These are phyloP conservation scores for Pythium folliculosum DNA, from an alignment of 352 stramenopile genomes.

Conservation along the genomic window DNA sequence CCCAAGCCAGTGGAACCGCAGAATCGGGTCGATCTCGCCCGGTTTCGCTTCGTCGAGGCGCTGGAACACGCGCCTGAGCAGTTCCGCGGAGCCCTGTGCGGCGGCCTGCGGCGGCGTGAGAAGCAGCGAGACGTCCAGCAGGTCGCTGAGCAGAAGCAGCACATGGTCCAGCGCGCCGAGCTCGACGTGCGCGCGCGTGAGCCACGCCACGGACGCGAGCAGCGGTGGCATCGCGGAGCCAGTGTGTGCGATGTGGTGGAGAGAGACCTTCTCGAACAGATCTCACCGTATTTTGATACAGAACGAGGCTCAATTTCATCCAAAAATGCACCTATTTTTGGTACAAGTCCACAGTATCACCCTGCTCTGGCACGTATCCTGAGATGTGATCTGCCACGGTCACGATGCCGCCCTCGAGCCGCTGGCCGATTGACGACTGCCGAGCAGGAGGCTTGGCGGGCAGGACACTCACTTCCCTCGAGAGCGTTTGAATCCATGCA, in stretches of 20 bases:
- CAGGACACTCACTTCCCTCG: background rate
- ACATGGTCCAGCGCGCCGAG: slow-evolving; percentile 19
- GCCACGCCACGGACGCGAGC: slow-evolving; percentile 17
- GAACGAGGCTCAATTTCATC: no score
- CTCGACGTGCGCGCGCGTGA: slow-evolving; percentile 5
- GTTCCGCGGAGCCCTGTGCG: background rate
- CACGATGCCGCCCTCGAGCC: no score
- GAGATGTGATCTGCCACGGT: no score
- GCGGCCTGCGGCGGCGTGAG: slow-evolving; percentile 16
- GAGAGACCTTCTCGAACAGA: no score
- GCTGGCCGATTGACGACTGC: no score
- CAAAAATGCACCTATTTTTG: no score
- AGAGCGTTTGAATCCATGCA: background rate
- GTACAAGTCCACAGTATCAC: no score
- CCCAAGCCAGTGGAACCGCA: slow-evolving; percentile 20
- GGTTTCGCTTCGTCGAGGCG: background rate
- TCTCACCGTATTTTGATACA: background rate
- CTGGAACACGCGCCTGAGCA: slow-evolving; percentile 20
- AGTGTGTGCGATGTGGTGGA: no score
- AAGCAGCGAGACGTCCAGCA: slow-evolving; percentile 20
- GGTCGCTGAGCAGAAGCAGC: slow-evolving; percentile 2
- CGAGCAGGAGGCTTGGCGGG: background rate
- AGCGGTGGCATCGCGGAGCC: background rate
- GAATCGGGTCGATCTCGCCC: slow-evolving; percentile 5
- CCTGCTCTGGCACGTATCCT: no score